Conservation (phyloP, 1,284 basidiomycete species). For the Ceratobasidium sp. region DNA sequence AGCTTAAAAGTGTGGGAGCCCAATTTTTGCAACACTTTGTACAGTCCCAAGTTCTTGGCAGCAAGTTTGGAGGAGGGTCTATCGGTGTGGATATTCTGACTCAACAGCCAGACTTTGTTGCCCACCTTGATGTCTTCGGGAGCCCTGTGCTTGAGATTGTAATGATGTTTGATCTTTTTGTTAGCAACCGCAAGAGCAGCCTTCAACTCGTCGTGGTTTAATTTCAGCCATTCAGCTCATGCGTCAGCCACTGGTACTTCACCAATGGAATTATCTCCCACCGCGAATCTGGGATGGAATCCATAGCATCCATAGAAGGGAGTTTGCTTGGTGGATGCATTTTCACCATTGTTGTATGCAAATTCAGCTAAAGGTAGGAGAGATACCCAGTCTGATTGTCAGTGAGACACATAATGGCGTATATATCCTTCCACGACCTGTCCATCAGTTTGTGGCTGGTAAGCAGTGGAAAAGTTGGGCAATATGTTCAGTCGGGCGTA, state of each 20-base stretch:
- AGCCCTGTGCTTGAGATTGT: not conserved
- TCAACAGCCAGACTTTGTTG: conserved; percentile 50
- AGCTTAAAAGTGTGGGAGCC: conserved; percentile 47
- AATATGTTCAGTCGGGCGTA: conserved; percentile 45
- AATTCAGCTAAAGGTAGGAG: conserved; percentile 51
- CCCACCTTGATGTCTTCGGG: conserved; percentile 48
- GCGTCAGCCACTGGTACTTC: not conserved
- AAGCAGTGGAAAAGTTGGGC: conserved; percentile 53
- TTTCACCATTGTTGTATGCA: conserved; percentile 47
- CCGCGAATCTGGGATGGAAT: conserved; percentile 50
- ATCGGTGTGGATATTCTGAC: conserved; percentile 49
- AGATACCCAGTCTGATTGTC: conserved; percentile 51
- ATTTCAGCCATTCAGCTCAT: not conserved
- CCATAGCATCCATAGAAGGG: conserved; percentile 54
- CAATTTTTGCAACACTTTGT: conserved; percentile 43
- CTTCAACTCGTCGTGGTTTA: conserved; percentile 10
- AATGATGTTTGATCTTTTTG: conserved; percentile 1
- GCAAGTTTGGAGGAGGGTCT: conserved; percentile 52
- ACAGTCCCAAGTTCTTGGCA: conserved; percentile 50
- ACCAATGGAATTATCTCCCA: not conserved
- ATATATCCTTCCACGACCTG: conserved; percentile 53
- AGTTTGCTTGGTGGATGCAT: conserved; percentile 47
- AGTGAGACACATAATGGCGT: conserved; percentile 47
- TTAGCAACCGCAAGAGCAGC: conserved; percentile 16
- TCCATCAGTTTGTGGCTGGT: conserved; percentile 57